Evolutionary conservation across 1,284 basidiomycete genomes (phyloP).

Genomic region (Melampsora larici-populina): DNA sequence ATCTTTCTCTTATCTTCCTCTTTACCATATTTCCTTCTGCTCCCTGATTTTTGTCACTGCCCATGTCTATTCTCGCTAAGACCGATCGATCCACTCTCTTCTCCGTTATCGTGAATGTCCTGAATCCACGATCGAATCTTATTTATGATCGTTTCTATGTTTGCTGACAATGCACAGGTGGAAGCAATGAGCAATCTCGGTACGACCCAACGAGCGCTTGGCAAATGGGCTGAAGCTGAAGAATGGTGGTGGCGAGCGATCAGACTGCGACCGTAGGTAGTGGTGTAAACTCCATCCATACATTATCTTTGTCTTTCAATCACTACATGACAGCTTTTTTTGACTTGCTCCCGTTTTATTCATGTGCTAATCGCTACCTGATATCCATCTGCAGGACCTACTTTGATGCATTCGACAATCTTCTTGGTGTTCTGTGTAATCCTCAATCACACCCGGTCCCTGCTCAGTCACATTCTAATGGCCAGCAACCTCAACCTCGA

Average conservation of each 20-base stretch:
- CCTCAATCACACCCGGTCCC: slow-evolving; percentile 43
- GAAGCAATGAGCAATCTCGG: slow-evolving; percentile 62
- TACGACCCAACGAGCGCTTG: slow-evolving; percentile 57
- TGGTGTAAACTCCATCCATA: background rate
- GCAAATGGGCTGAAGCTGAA: slow-evolving; percentile 55
- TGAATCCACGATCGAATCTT: background rate
- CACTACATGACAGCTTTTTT: background rate
- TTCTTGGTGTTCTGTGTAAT: slow-evolving; percentile 56
- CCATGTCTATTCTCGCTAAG: background rate
- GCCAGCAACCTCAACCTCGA: slow-evolving; percentile 55
- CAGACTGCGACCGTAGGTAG: slow-evolving; percentile 53
- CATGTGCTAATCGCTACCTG: background rate
- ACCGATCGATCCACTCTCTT: background rate
- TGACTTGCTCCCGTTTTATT: background rate
- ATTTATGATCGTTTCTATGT: background rate
- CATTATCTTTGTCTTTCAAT: background rate
- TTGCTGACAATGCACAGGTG: slow-evolving; percentile 45
- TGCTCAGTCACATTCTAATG: slow-evolving; percentile 49
- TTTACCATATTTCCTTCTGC: background rate
- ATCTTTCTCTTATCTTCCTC: background rate
- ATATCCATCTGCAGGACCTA: slow-evolving; percentile 44
- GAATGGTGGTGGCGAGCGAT: slow-evolving; percentile 59
- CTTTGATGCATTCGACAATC: slow-evolving; percentile 57
- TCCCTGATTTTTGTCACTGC: background rate
- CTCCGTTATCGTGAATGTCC: background rate